Conservation (phyloP, 1,139 yeast genomes). For the Kurtzmaniella quercitrusa region DNA sequence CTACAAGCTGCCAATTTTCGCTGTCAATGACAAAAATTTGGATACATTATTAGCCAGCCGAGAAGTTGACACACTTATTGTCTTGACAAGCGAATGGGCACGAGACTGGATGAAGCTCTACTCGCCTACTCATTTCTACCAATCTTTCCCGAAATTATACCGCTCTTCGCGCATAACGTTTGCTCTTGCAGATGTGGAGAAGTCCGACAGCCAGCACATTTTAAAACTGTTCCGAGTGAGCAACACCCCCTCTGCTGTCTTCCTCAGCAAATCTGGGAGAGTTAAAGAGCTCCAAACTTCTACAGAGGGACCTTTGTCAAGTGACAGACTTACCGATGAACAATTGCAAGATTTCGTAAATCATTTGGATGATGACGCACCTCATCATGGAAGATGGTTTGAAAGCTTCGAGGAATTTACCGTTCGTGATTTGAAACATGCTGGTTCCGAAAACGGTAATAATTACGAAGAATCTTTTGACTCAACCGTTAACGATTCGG, state of each 20-base stretch:
- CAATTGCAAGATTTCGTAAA: conserved; percentile 20
- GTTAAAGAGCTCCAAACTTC: conserved; percentile 27
- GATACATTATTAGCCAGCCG: conserved; percentile 7
- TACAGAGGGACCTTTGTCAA: conserved; percentile 20
- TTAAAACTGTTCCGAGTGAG: conserved; percentile 24
- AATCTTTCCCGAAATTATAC: conserved; percentile 20
- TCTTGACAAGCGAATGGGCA: conserved; percentile 22
- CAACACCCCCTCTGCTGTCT: conserved; percentile 33
- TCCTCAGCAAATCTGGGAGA: conserved; percentile 17
- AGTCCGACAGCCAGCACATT: conserved; percentile 16
- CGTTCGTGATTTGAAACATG: conserved; percentile 1
- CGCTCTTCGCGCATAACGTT: conserved; percentile 14
- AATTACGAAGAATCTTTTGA: not conserved
- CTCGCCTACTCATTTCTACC: conserved; percentile 35
- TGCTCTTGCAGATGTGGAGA: conserved; percentile 25
- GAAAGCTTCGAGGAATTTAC: conserved; percentile 12
- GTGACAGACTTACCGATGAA: conserved; percentile 17
- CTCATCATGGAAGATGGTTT: conserved; percentile 21
- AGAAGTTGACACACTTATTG: conserved; percentile 19
- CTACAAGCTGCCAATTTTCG: conserved; percentile 13
- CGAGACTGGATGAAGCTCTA: conserved; percentile 30
- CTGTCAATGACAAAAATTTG: conserved; percentile 5
- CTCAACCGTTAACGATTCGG: not conserved
- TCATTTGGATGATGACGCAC: conserved; percentile 12
- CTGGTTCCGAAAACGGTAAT: not conserved